Evolutionary conservation across 306 rosid species (phyloP), one percentile per base, ranked within the genome.

Genomic region (Ormosia semicastrata): DNA sequence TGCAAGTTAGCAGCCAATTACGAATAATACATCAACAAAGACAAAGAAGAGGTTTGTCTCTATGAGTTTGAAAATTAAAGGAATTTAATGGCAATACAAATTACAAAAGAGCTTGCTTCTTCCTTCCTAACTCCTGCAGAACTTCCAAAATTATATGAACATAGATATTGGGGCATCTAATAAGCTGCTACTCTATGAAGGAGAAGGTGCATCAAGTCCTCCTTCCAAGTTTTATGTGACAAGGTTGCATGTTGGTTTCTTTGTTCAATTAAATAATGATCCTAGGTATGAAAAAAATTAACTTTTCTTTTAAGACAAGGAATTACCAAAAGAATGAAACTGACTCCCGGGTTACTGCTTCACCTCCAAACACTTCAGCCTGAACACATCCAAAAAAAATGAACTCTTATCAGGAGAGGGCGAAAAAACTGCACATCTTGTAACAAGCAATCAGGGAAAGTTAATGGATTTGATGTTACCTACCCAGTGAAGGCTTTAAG

Each of bases 401-500:
- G 41, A 64, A 64, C 81, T 46, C 63, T 63, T 80, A 71, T 15
- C 24, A 15, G 75, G 62, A 15, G 14, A n/a, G 8, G 9, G 34
- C 5, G 14, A 53, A 4, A 30, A 43, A 8, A 9, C 3, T 8
- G 67, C 54, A 57, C 29, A 44, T 39, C 54, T 60, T 73, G 75
- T 18, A 63, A 66, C 43, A 83, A 36, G 56, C 54, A 46, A 32
- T 58, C 70, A 30, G 63, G 17, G 66, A 67, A 84, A 36, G 66
- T 18, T 41, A 29, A 11, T 60, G 24, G n/a, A 65, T 39, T 39
- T 49, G 47, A 76, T 12, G 49, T 66, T 47, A 54, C 24, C 47
- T 81, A 81, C 40, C 39, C 57, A 40, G 57, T 66, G 62, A 86
- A 81, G 58, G 86, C 86, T 54, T 62, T 63, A 53, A 90, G 68